Base-by-base conservation (phyloP, 2,329 filamentous ascomycete species). In the Paramyrothecium roridum region DNA sequence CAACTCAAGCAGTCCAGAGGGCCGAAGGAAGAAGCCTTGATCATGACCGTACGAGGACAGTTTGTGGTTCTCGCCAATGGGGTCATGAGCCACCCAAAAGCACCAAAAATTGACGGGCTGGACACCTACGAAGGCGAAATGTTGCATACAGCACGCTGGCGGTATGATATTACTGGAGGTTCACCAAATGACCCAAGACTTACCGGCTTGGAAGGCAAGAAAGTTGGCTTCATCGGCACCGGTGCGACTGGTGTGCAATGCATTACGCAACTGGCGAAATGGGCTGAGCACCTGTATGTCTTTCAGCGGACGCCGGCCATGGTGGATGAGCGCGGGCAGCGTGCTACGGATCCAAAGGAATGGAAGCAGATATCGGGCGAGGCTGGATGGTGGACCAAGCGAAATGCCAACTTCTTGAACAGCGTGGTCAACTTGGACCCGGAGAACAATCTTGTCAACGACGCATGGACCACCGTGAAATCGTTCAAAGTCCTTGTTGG, bases 261-360 rank as follows among this genome's bases (percentile, higher is more conserved):
- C 2, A 63, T 80, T 0, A 76, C 79, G 0, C 62, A 69, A 17
- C 63, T 83, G 1, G 78, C 74, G 3, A 69, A 75, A 49, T 78
- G 71, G 55, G 75, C 78, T 0, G 75, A 78, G 48, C 69, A 82
- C 46, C 62, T 84, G 3, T 80, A 76, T 58, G 79, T 84, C 22
- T 77, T 84, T 62, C 81, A 84, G 63, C 76, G 81, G 2, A 84
- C 81, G 8, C 80, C 80, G 6, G 72, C 75, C 2, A 67, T 68
- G 0, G 69, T 80, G 6, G 70, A 71, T 23, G 59, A 63, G 21
- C 73, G 76, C 10, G 71, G 62, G 13, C 69, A 79, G 50, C 60
- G 65, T 7, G 54, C 65, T 1, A 81, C 76, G 0, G 74, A 81
- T 48, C 65, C 67, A 0, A 67, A 70, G 16, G 68, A 73, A 50